Evolutionary conservation across 2,329 filamentous ascomycete species (phyloP).

Genomic region (Aspergillus tubingensis): DNA sequence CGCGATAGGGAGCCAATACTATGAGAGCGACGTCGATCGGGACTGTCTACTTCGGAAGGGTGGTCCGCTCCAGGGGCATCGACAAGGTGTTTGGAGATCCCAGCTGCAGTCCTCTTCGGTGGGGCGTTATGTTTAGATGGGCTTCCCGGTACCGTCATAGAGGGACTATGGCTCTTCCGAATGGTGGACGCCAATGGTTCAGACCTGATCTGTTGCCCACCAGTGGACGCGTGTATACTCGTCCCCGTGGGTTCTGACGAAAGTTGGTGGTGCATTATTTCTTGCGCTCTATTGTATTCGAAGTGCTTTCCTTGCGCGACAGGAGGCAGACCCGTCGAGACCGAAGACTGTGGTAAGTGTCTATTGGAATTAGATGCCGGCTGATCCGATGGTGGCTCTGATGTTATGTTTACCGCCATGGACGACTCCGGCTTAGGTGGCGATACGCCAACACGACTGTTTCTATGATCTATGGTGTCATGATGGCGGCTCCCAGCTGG

Average conservation of each 20-base stretch:
- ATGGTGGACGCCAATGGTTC: conserved; percentile 3
- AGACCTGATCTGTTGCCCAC: conserved; percentile 1
- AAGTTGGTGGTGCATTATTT: background rate
- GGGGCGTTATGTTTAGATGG: conserved; percentile 34
- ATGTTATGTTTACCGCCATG: background rate
- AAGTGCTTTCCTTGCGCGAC: background rate
- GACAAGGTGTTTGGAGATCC: conserved; percentile 62
- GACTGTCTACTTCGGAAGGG: conserved; percentile 36
- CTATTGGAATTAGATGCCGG: background rate
- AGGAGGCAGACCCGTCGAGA: background rate
- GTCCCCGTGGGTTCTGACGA: background rate
- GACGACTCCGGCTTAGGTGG: background rate
- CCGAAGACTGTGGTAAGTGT: background rate
- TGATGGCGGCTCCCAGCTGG: background rate
- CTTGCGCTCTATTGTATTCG: no score
- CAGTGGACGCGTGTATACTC: background rate
- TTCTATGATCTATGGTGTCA: background rate
- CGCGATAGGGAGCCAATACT: conserved; percentile 70
- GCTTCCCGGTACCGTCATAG: conserved; percentile 15
- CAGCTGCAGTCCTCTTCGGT: conserved; percentile 76
- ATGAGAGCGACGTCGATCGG: conserved; percentile 61
- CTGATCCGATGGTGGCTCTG: background rate
- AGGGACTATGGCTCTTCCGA: conserved; percentile 14
- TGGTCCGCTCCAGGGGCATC: conserved; percentile 17
- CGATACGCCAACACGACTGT: background rate